Percentiles rank a stretch among this genome's conserved stretches.
These are phyloP conservation scores for maize (Zea mays) DNA, from an alignment of 176 grass and related monocot species.

Conservation along the genomic window DNA sequence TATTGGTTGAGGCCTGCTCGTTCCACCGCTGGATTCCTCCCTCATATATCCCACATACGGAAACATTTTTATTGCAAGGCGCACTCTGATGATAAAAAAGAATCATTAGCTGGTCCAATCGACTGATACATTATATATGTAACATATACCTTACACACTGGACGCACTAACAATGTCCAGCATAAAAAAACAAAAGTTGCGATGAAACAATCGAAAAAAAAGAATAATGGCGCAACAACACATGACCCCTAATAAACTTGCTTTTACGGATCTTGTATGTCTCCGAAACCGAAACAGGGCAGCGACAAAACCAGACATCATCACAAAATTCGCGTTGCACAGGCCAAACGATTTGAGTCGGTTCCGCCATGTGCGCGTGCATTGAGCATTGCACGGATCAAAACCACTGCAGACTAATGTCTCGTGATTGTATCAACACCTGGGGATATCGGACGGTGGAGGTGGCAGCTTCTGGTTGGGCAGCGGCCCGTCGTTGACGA, in stretches of 20 bases:
- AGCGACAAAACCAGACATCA: conserved; percentile 24
- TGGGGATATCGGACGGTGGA: conserved; percentile 72
- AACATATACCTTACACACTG: neutral
- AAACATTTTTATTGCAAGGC: neutral
- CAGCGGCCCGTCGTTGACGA: conserved; percentile 65
- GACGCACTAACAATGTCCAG: neutral
- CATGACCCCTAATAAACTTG: neutral
- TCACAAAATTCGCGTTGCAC: conserved; percentile 34
- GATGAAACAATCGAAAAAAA: conserved; percentile 29
- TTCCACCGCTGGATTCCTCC: too few species aligned
- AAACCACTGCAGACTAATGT: neutral
- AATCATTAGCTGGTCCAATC: neutral
- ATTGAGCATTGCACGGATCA: neutral
- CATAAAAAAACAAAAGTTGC: neutral
- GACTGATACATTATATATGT: neutral
- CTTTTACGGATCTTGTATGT: neutral
- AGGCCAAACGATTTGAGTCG: neutral
- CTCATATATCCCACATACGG: too few species aligned
- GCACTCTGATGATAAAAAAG: neutral
- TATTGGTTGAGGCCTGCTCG: too few species aligned
- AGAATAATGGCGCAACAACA: conserved; percentile 3
- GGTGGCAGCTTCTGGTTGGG: conserved; percentile 73
- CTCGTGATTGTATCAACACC: conserved; percentile 37
- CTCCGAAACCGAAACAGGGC: neutral
- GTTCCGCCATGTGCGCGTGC: neutral